These are phyloP conservation scores for Sanguinoderma infundibulare DNA, from an alignment of 1,284 basidiomycete species.

Conservation along the genomic window DNA sequence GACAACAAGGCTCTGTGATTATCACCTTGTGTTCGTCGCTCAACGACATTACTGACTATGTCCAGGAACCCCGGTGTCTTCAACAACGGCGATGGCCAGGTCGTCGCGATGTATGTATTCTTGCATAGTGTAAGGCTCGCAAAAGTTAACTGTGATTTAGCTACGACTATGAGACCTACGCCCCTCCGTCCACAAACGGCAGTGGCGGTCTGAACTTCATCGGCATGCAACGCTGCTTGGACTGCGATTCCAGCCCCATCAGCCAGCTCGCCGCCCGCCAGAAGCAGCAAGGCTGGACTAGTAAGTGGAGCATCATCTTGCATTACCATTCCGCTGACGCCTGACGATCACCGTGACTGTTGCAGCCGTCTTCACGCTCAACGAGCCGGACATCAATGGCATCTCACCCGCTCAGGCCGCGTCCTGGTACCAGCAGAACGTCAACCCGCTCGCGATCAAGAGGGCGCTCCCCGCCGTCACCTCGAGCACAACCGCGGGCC, in stretches of 20 bases:
- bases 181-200: background rate
- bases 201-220: background rate
- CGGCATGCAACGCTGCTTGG: slow-evolving; percentile 2
- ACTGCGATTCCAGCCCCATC: slow-evolving; percentile 1
- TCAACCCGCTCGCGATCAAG: slow-evolving; percentile 1
- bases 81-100: slow-evolving; percentile 2
- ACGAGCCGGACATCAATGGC: background rate
- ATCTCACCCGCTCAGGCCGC: background rate
- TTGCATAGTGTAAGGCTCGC: too few species aligned
- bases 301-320: background rate
- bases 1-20: background rate
- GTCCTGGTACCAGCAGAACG: slow-evolving; percentile 1
- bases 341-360: too few species aligned
- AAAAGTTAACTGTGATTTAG: background rate
- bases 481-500: background rate
- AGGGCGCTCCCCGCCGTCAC: slow-evolving; percentile 1
- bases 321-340: too few species aligned
- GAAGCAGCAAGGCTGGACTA: slow-evolving; percentile 1
- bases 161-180: slow-evolving; percentile 4
- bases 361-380: background rate
- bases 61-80: background rate
- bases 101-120: background rate
- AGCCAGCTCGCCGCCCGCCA: background rate
- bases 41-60: background rate
- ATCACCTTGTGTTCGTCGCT: background rate